Percentiles rank a stretch among this genome's conserved stretches.
These are phyloP conservation scores for Cutaneotrichosporon cyanovorans DNA, from an alignment of 1,284 basidiomycete species.

Conservation along the genomic window DNA sequence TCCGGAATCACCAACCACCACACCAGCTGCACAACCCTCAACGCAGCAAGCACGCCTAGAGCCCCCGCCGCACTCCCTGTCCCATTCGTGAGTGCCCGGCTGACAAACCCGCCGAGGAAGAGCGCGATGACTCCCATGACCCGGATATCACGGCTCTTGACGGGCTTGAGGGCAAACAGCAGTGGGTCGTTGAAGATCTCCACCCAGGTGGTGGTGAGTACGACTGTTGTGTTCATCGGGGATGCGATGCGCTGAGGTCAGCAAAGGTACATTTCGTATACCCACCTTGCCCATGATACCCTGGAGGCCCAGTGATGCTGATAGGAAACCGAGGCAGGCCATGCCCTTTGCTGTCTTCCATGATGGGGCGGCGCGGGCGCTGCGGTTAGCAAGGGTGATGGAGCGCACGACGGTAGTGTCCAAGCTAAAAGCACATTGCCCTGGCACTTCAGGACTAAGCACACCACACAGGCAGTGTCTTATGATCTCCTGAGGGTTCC, in stretches of 20 bases:
- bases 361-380: slow-evolving; percentile 54
- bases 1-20: slow-evolving; percentile 61
- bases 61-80: slow-evolving; percentile 11
- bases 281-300: slow-evolving; percentile 68
- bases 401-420: too few species aligned
- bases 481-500: not conserved
- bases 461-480: not conserved
- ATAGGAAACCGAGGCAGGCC: slow-evolving; percentile 65
- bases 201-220: slow-evolving; percentile 75
- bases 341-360: slow-evolving; percentile 64
- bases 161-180: slow-evolving; percentile 52
- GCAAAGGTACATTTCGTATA: not conserved
- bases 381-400: too few species aligned
- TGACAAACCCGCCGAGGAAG: slow-evolving; percentile 68
- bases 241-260: slow-evolving; percentile 52
- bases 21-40: slow-evolving; percentile 58
- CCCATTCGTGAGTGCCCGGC: slow-evolving; percentile 52
- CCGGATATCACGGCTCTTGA: slow-evolving; percentile 64
- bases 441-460: not conserved
- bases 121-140: slow-evolving; percentile 59
- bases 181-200: slow-evolving; percentile 72
- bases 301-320: slow-evolving; percentile 62
- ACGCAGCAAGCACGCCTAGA: slow-evolving; percentile 60
- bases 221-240: slow-evolving; percentile 56
- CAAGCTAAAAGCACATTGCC: too few species aligned